Evolutionary conservation across 768 basidiomycete species (phyloP).

Genomic region (Calocybe cyanea): DNA sequence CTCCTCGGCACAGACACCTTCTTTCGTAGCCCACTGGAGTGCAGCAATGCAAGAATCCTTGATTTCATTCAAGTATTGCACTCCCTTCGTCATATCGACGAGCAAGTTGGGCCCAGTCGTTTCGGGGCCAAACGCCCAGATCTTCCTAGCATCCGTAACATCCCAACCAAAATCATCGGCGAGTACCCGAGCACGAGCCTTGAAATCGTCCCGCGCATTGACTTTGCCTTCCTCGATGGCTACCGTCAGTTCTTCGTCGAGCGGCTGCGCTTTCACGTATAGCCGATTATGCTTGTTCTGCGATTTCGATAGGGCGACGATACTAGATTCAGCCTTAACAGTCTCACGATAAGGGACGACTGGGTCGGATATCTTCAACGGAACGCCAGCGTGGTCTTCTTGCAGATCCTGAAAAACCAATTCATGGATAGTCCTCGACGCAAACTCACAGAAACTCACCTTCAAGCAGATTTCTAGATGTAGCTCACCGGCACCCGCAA

Average conservation of each 20-base stretch:
- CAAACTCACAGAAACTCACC: slow-evolving; percentile 35
- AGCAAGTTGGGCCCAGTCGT: slow-evolving; percentile 95
- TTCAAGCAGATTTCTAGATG: slow-evolving; percentile 99
- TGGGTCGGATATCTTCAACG: slow-evolving; percentile 96
- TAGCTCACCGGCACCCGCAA: slow-evolving; percentile 98
- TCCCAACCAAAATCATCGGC: slow-evolving; percentile 99
- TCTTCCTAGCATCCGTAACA: slow-evolving; percentile 98
- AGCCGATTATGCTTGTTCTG: slow-evolving; percentile 99
- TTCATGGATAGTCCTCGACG: not conserved
- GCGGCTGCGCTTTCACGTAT: slow-evolving; percentile 87
- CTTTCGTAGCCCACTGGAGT: slow-evolving; percentile 99
- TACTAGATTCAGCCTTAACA: slow-evolving; percentile 91
- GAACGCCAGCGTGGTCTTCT: slow-evolving; percentile 99
- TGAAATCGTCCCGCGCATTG: slow-evolving; percentile 95
- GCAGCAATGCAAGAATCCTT: slow-evolving; percentile 99
- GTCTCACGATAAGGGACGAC: slow-evolving; percentile 99
- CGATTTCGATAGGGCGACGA: slow-evolving; percentile 96
- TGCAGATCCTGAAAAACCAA: slow-evolving; percentile 75
- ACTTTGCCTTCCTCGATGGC: slow-evolving; percentile 89
- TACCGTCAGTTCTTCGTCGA: slow-evolving; percentile 90
- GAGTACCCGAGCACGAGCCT: slow-evolving; percentile 89
- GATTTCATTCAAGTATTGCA: slow-evolving; percentile 99
- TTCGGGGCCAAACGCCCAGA: slow-evolving; percentile 99
- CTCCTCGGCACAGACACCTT: slow-evolving; percentile 95
- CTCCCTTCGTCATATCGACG: slow-evolving; percentile 98